Conservation (phyloP, 805 yeast genomes). For the Cyberlindnera euphorbiiphila region DNA sequence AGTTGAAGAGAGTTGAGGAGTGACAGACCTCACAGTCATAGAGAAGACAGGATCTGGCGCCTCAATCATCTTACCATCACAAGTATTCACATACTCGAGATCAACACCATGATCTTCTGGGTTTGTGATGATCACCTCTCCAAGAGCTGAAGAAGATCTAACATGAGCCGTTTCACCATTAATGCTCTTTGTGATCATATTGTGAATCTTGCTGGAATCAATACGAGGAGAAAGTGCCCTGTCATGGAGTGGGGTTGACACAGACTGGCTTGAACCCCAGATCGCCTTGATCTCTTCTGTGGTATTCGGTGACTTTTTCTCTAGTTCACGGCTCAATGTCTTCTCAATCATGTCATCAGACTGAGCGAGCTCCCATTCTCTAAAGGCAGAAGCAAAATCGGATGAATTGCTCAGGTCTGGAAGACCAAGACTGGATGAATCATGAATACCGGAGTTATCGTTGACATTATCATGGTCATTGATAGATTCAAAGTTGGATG, state of each 20-base stretch:
- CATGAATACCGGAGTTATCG: conserved; percentile 3
- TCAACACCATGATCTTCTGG: conserved; percentile 23
- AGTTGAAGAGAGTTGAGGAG: not conserved
- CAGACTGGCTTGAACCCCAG: conserved; percentile 21
- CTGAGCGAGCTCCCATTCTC: conserved; percentile 27
- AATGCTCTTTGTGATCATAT: conserved; percentile 14
- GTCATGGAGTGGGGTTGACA: not conserved
- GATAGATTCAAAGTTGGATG: conserved; percentile 12
- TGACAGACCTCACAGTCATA: conserved; percentile 5
- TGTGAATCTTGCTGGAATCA: conserved; percentile 16
- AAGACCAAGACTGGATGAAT: conserved; percentile 23
- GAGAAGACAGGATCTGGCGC: conserved; percentile 2
- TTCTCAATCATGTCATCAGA: conserved; percentile 1
- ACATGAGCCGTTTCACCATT: conserved; percentile 16
- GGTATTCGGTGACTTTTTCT: not conserved
- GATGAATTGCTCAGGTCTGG: conserved; percentile 48
- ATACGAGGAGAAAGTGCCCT: conserved; percentile 13
- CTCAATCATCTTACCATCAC: conserved; percentile 2
- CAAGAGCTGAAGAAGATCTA: conserved; percentile 16
- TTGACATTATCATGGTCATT: not conserved
- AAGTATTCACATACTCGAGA: conserved; percentile 19
- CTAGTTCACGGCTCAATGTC: not conserved
- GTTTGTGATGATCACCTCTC: conserved; percentile 20
- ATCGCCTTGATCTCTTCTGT: conserved; percentile 16
- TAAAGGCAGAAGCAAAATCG: conserved; percentile 44